Conservation (phyloP, 495 filamentous ascomycete genomes). For the Pseudomonodictys pantanalensis region DNA sequence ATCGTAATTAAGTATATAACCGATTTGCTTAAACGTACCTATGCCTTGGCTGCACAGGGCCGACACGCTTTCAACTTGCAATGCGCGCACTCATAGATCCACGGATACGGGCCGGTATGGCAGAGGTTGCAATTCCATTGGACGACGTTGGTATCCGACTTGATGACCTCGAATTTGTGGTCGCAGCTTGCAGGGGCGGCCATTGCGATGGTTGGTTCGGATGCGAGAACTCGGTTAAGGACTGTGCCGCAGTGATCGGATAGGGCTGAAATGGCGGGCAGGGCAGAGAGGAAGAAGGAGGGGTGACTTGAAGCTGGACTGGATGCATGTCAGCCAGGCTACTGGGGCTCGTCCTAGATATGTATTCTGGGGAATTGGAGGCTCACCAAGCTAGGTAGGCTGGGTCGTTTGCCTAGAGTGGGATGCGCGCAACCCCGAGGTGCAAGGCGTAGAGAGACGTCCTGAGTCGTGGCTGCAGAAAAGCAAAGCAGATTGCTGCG, state of each 20-base stretch:
- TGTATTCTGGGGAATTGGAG: constrained; percentile 27
- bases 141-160: constrained; percentile 69
- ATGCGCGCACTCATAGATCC: constrained; percentile 74
- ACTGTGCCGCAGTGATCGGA: neutral
- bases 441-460: constrained; percentile 11
- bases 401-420: constrained; percentile 20
- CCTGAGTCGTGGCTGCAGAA: constrained; percentile 33
- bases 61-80: constrained; percentile 76
- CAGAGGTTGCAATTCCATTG: constrained; percentile 77
- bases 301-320: neutral
- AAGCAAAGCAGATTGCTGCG: constrained; percentile 23
- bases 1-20: constrained; percentile 1
- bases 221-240: neutral
- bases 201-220: constrained; percentile 44
- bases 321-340: constrained; percentile 27
- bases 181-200: constrained; percentile 62
- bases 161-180: constrained; percentile 73
- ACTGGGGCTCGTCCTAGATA: constrained; percentile 25
- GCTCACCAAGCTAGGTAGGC: constrained; percentile 15
- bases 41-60: constrained; percentile 61
- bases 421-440: constrained; percentile 9
- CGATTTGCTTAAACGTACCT: constrained; percentile 2
- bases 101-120: constrained; percentile 76
- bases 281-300: neutral
- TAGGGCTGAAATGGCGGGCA: constrained; percentile 14